Evolutionary conservation across 352 stramenopile genomes (phyloP).

Genomic region (Pythium rhizo-oryzae): DNA sequence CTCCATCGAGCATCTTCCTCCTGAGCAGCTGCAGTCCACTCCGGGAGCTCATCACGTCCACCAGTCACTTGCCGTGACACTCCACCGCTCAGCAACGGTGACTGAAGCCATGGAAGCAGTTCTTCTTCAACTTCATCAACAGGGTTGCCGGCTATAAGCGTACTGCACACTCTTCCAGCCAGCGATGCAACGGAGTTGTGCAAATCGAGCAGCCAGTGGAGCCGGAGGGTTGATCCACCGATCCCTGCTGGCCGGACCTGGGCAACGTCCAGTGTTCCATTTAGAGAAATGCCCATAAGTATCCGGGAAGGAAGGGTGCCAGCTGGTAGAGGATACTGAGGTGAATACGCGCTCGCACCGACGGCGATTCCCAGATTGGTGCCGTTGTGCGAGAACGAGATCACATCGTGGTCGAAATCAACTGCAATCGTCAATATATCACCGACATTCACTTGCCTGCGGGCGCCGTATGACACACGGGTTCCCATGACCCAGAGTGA

Average conservation of each 20-base stretch:
- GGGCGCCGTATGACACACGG: constrained; percentile 52
- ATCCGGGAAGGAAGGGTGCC: constrained; percentile 33
- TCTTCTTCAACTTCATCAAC: constrained; percentile 83
- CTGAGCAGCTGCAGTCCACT: constrained; percentile 27
- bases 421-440: constrained; percentile 78
- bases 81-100: constrained; percentile 75
- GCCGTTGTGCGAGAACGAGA: constrained; percentile 81
- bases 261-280: constrained; percentile 69
- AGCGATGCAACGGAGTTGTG: constrained; percentile 77
- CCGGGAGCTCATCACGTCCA: constrained; percentile 27
- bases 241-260: constrained; percentile 74
- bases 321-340: not conserved
- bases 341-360: constrained; percentile 39
- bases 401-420: constrained; percentile 73
- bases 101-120: constrained; percentile 83
- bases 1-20: constrained; percentile 26
- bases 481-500: constrained; percentile 70
- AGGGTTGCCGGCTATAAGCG: constrained; percentile 75
- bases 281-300: constrained; percentile 65
- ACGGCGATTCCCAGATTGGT: constrained; percentile 57
- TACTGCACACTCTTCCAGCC: constrained; percentile 64
- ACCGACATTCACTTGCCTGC: constrained; percentile 45
- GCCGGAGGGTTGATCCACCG: constrained; percentile 70
- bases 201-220: constrained; percentile 87
- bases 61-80: constrained; percentile 30